phyloP scores from a whole-genome alignment of 208 protist species.

The Trypanosomatidae sp. region DNA sequence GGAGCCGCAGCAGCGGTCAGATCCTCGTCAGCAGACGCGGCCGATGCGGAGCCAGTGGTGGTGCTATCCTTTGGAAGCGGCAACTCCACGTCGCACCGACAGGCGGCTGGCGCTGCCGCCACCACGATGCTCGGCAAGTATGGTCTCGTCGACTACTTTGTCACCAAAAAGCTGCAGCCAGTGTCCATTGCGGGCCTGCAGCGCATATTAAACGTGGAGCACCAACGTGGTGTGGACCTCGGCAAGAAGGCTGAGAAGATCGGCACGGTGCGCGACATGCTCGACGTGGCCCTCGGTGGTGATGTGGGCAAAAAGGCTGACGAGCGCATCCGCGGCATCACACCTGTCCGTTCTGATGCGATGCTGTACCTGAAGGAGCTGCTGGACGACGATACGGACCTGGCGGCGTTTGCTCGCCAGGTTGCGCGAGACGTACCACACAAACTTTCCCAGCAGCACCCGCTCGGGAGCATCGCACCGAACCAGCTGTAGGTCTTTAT shows the following conservation, averaged over 20 bases:
- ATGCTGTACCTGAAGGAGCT: constrained; percentile 87
- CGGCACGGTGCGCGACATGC: constrained; percentile 73
- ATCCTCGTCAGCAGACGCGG: not conserved
- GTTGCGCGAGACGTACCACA: constrained; percentile 71
- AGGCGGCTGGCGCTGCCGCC: not conserved
- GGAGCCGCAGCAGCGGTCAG: not conserved
- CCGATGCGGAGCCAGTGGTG: not conserved
- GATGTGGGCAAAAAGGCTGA: constrained; percentile 70
- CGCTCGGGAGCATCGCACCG: constrained; percentile 58
- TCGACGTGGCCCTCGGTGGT: constrained; percentile 82
- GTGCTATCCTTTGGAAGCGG: not conserved
- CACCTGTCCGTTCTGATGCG: constrained; percentile 48
- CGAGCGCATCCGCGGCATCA: constrained; percentile 70
- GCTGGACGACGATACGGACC: constrained; percentile 86
- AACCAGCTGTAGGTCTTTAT: constrained; percentile 44
- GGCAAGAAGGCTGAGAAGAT: constrained; percentile 86
- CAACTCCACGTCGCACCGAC: not conserved
- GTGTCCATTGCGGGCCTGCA: constrained; percentile 81
- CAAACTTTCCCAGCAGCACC: constrained; percentile 62
- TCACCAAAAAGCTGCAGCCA: constrained; percentile 72
- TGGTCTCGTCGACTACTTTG: constrained; percentile 82
- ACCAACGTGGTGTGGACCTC: constrained; percentile 77
- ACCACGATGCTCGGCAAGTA: constrained; percentile 82
- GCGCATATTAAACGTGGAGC: constrained; percentile 83
- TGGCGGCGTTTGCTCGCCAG: constrained; percentile 60